Percentiles rank a stretch among this genome's conserved stretches.
These are phyloP conservation scores for Globisporangium parvum DNA, from an alignment of 352 stramenopile species.

Conservation along the genomic window DNA sequence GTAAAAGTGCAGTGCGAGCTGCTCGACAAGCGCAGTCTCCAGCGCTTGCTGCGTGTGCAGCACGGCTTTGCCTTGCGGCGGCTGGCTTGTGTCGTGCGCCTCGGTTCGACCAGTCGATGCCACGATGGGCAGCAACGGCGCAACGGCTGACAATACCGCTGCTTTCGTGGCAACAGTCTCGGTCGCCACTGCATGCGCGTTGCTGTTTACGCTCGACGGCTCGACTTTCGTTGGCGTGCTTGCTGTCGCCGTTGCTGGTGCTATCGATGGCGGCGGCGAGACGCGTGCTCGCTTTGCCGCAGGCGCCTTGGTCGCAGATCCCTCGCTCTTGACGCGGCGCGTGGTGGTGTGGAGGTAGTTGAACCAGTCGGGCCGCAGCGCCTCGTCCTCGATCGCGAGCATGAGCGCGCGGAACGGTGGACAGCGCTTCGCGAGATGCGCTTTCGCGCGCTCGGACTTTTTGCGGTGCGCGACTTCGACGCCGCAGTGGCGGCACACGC, in stretches of 20 bases:
- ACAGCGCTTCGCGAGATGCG: conserved; percentile 49
- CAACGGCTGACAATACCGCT: too few relatives aligned
- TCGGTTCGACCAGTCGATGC: background rate
- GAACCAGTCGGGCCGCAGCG: conserved; percentile 43
- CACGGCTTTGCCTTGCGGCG: too few relatives aligned
- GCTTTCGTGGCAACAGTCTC: too few relatives aligned
- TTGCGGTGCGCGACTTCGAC: conserved; percentile 39
- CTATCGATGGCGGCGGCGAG: background rate
- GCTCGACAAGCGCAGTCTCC: conserved; percentile 1
- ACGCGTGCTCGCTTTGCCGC: background rate
- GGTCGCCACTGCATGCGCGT: too few relatives aligned
- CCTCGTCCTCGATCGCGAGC: conserved; percentile 16
- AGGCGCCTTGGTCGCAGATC: background rate
- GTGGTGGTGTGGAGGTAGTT: background rate
- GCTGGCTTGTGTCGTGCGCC: too few relatives aligned
- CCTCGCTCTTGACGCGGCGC: conserved; percentile 1
- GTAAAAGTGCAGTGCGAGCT: conserved; percentile 27
- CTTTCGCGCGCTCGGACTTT: conserved; percentile 56
- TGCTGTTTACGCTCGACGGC: background rate
- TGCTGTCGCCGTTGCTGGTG: background rate
- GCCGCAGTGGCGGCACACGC: conserved; percentile 48
- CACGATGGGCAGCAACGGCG: too few relatives aligned
- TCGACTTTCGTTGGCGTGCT: background rate
- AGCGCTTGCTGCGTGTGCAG: background rate
- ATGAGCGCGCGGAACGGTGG: conserved; percentile 36